Percentiles rank a stretch among this genome's conserved stretches.
These are phyloP conservation scores for Tylopilus cervinicoccineus DNA, from an alignment of 768 basidiomycete species.

Conservation along the genomic window DNA sequence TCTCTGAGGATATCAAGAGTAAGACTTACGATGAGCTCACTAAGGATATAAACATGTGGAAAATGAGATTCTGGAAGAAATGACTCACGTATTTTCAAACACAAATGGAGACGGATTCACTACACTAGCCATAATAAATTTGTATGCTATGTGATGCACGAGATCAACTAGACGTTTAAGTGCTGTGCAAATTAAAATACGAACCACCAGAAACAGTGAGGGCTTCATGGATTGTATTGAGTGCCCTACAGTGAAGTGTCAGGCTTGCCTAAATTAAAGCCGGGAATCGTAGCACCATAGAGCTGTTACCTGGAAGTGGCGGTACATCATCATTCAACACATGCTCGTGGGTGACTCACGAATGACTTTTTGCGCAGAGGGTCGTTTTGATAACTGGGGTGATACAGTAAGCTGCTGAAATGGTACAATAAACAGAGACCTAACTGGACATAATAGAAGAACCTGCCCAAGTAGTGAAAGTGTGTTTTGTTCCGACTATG, in stretches of 20 bases:
- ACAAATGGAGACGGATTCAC: background rate
- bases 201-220: slow-evolving; percentile 4
- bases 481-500: no score
- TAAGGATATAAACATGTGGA: background rate
- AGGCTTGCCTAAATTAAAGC: no score
- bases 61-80: background rate
- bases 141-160: background rate
- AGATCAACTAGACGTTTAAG: background rate
- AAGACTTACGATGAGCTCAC: slow-evolving; percentile 7
- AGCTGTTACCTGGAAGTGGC: background rate
- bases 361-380: background rate
- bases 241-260: background rate
- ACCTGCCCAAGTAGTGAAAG: background rate
- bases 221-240: slow-evolving; percentile 8
- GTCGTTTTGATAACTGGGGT: background rate
- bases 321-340: background rate
- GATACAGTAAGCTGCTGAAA: background rate
- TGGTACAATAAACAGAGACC: background rate
- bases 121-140: background rate
- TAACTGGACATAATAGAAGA: slow-evolving; percentile 8
- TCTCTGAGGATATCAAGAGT: background rate
- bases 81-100: slow-evolving; percentile 1
- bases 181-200: background rate
- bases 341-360: background rate
- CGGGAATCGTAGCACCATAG: slow-evolving; percentile 1